Evolutionary conservation across 805 yeast genomes (phyloP), one percentile per base, ranked within the genome.

Genomic region (Zygoascus tannicola): DNA sequence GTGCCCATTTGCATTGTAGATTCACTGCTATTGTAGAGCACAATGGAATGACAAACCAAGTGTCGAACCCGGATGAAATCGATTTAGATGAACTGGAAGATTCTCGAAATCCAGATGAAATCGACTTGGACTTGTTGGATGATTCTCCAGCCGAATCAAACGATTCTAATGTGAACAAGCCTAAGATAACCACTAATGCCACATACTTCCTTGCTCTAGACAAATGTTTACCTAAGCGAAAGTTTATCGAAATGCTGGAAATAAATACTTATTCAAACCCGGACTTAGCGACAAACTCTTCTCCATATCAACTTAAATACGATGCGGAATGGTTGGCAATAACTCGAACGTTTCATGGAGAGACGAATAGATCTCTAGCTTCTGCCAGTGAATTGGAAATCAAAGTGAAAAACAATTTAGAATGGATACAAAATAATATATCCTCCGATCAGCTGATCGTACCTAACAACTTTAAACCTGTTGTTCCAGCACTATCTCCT

Each of bases 1-100:
- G 92, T 52, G 94, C 94, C 8, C 98, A 92, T 65, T 61, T 92
- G 45, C 98, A 92, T 60, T 86, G 81, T 2, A 66, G 65, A 43
- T 92, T 74, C 55, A 68, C 66, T 4, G 96, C 95, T 0, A 49
- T 46, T 0, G 74, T 79, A 1, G 46, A 55, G 1, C 77, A 74
- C 56, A 44, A 56, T 5, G n/a, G 14, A 3, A 14, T 57, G 14
- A 36, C 37, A 35, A n/a, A 15, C 22, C 22, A 20, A 12, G 22
- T 19, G 16, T n/a, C 12, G 12, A 55, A 55, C 45, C 47, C 49
- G 2, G 53, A 52, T 21, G 58, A 53, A 38, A 49, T 48, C 18
- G 51, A 43, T 16, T 28, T 51, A 28, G 47, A 22, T 39, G 47
- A 45, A 35, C 15, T 21, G 8, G 40, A 40, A 14, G 45, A 43